Conservation (phyloP, 495 filamentous ascomycete genomes). For the Mycothermus thermophilus region DNA sequence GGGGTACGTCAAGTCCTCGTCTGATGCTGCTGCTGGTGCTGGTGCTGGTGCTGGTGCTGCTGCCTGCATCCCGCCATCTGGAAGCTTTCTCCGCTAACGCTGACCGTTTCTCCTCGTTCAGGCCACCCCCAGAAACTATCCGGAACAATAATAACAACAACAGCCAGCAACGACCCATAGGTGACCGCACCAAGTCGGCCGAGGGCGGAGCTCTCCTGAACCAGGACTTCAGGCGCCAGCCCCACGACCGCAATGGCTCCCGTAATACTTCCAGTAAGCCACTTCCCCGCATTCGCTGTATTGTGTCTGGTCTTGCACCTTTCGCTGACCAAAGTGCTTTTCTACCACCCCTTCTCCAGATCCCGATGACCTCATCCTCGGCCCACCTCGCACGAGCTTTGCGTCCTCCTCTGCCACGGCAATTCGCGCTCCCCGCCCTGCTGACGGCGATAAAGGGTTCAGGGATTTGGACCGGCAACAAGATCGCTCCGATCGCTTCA, state of each 20-base stretch:
- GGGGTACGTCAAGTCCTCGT: constrained; percentile 48
- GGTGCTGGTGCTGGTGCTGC: neutral
- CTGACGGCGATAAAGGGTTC: constrained; percentile 34
- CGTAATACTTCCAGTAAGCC: constrained; percentile 39
- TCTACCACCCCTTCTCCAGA: too few species aligned
- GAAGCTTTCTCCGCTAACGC: too few species aligned
- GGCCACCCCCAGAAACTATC: constrained; percentile 29
- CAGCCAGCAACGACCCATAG: constrained; percentile 26
- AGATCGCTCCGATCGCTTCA: constrained; percentile 55
- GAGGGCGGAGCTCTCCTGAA: constrained; percentile 27
- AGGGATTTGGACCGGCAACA: constrained; percentile 40
- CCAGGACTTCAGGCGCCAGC: constrained; percentile 42
- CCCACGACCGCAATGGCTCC: constrained; percentile 47
- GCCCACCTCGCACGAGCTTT: constrained; percentile 76
- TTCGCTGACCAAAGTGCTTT: constrained; percentile 11
- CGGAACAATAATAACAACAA: too few species aligned
- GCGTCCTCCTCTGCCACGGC: constrained; percentile 69
- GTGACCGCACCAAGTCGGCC: constrained; percentile 30
- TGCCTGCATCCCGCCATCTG: too few species aligned
- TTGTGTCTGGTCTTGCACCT: neutral
- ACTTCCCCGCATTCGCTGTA: neutral
- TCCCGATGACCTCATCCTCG: constrained; percentile 73
- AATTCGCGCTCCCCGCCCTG: constrained; percentile 30
- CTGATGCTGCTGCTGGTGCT: neutral
- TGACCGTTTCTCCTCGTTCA: constrained; percentile 9